Evolutionary conservation across 768 basidiomycete genomes (phyloP), one percentile per base, ranked within the genome.

Genomic region (Pisolithus sp.): DNA sequence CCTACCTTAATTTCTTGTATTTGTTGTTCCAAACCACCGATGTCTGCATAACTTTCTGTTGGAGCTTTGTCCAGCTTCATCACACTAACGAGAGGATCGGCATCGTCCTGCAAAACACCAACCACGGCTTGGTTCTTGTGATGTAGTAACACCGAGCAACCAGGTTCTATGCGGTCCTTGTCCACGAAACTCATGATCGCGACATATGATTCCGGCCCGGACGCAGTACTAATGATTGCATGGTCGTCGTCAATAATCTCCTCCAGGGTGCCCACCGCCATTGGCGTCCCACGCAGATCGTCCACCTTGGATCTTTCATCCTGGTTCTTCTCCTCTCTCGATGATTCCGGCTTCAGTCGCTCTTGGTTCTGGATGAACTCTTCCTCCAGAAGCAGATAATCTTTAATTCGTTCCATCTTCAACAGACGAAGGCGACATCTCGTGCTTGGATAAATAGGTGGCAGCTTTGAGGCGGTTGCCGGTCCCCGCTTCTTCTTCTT

Each of bases 31-130:
- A 99, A 76, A 44, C 95, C 96, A 76, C 96, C 96, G 60, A 99
- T 89, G 64, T 98, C 96, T 12, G 95, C 93, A 68, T 99, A 99
- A 59, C 92, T 95, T 71, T 98, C 96, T 18, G 93, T 96, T 1
- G 96, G 96, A 3, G 95, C 94, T 74, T 99, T 98, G 77, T 98
- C 94, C 46, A 98, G 80, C 66, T 97, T 96, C 94, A 98, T 98
- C 64, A 97, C 89, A 65, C 85, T 95, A 58, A 98, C 94, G 73
- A 96, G 81, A 4, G 96, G 96, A 64, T 99, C 91, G 12, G 86
- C 77, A 63, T 99, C 95, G 63, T 99, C 95, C 56, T 91, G 86
- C 40, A 99, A 75, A 23, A 98, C 95, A 60, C 96, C 96, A 49
- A 98, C 89, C 55, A 99, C 85, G 0, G 93, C 80, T 58, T 94